These are phyloP conservation scores for Trichocomaceae sp. DNA, from an alignment of 2,329 filamentous ascomycete genomes.

Conservation along the genomic window DNA sequence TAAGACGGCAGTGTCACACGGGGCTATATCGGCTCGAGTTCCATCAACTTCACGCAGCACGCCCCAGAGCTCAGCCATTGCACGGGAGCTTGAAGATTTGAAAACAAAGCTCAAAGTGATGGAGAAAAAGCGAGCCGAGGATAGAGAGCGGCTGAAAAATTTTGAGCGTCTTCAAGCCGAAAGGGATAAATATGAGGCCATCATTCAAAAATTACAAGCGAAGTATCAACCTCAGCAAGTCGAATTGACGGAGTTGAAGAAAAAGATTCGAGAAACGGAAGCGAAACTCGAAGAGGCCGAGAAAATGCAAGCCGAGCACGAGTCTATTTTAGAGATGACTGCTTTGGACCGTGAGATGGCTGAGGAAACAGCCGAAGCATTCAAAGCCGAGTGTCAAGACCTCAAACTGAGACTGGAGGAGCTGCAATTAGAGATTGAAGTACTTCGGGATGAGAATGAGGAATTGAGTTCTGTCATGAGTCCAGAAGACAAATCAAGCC, in stretches of 20 bases:
- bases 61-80: conserved; percentile 44
- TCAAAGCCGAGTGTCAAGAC: conserved; percentile 72
- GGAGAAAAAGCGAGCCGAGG: conserved; percentile 79
- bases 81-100: conserved; percentile 73
- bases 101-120: conserved; percentile 81
- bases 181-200: conserved; percentile 55
- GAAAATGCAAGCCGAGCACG: conserved; percentile 72
- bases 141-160: conserved; percentile 74
- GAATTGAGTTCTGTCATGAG: conserved; percentile 80
- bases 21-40: conserved; percentile 19
- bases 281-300: conserved; percentile 63
- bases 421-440: conserved; percentile 77
- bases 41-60: conserved; percentile 36
- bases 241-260: conserved; percentile 69
- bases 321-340: conserved; percentile 76
- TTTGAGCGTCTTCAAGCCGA: conserved; percentile 65
- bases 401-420: conserved; percentile 74
- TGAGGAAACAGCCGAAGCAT: conserved; percentile 78
- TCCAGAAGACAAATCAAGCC: conserved; percentile 76
- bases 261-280: conserved; percentile 70
- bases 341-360: conserved; percentile 93
- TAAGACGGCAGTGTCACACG: conserved; percentile 21
- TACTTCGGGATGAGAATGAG: conserved; percentile 77
- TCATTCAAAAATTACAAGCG: conserved; percentile 83
- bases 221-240: conserved; percentile 82